Base-by-base conservation (phyloP, 179 eudicot species). In the Corrigiola litoralis region DNA sequence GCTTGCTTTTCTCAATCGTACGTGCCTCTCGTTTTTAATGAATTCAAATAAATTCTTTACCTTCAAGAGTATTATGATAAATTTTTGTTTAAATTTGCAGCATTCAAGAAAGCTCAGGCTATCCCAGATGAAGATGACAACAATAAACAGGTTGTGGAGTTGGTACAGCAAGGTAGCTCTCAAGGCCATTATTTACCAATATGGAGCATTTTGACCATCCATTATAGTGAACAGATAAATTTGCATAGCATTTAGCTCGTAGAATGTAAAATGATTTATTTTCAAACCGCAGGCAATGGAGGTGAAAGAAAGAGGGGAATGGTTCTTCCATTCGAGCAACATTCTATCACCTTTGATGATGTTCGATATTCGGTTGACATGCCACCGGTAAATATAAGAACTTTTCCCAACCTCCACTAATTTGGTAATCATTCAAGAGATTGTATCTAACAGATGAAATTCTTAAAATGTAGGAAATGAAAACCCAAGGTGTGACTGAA, bases 381-480 rank as follows among this genome's bases (percentile, higher is more conserved):
- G 78, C 78, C 78, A 13, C 32, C 29, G 78, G 78, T 74, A 50
- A 33, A 57, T 14, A 24, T 62, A 10, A 16, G 42, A 17, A 16
- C 23, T 62, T 1, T 14, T n/a, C n/a, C n/a, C n/a, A n/a, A n/a
- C n/a, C n/a, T n/a, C n/a, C n/a, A n/a, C n/a, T n/a, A n/a, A n/a
- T n/a, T 36, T 36, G 20, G 7, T 32, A 31, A 4, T 36, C 42
- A 12, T 3, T 38, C 13, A 38, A 2, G 42, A 12, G 10, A 16
- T 38, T 38, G 13, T 37, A 17, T n/a, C 34, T 28, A 3, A 16
- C 3, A 5, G 31, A 13, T 14, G 4, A 23, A 23, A 58, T 11
- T 12, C 2, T 18, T 29, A 12, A 49, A 59, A 31, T 11, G 31
- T 63, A 87, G 96, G 91, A 81, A 79, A 87, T 90, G 97, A 90